Percentiles rank a stretch among this genome's conserved stretches.
Evolutionary conservation across 495 filamentous ascomycete species (phyloP).

Genomic region (Lasiosphaeria miniovina): DNA sequence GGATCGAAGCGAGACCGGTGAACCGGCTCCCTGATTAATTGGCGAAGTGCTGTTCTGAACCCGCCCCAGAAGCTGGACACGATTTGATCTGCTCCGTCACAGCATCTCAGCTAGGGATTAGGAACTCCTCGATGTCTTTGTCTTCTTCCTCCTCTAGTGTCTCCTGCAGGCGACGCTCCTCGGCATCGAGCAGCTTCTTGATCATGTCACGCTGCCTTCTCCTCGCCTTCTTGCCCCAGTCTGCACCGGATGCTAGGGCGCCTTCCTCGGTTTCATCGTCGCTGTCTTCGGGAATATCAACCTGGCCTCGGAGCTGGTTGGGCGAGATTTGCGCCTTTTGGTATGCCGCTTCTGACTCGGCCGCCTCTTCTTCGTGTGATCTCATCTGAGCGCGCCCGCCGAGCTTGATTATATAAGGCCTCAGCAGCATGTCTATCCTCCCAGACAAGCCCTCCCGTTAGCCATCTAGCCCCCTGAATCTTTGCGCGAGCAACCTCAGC

Average conservation of each 20-base stretch:
- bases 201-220: conserved; percentile 62
- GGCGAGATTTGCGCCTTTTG: conserved; percentile 41
- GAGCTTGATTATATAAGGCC: conserved; percentile 59
- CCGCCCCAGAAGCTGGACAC: too few relatives aligned
- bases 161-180: conserved; percentile 45
- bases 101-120: conserved; percentile 38
- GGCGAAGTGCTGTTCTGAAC: too few relatives aligned
- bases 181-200: conserved; percentile 51
- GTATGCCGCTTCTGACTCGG: conserved; percentile 19
- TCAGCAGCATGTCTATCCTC: conserved; percentile 57
- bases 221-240: conserved; percentile 57
- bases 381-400: conserved; percentile 42
- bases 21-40: too few relatives aligned
- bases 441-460: background rate
- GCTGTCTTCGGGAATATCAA: conserved; percentile 55
- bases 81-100: too few relatives aligned
- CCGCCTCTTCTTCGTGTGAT: conserved; percentile 44
- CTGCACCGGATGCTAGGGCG: conserved; percentile 43
- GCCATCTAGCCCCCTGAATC: background rate
- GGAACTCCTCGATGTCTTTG: conserved; percentile 67
- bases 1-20: too few relatives aligned
- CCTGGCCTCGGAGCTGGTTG: conserved; percentile 50
- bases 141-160: conserved; percentile 56
- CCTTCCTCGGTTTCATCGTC: conserved; percentile 47
- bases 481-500: background rate